Evolutionary conservation across 2,329 filamentous ascomycete genomes (phyloP).

Genomic region (Alternaria sp.): DNA sequence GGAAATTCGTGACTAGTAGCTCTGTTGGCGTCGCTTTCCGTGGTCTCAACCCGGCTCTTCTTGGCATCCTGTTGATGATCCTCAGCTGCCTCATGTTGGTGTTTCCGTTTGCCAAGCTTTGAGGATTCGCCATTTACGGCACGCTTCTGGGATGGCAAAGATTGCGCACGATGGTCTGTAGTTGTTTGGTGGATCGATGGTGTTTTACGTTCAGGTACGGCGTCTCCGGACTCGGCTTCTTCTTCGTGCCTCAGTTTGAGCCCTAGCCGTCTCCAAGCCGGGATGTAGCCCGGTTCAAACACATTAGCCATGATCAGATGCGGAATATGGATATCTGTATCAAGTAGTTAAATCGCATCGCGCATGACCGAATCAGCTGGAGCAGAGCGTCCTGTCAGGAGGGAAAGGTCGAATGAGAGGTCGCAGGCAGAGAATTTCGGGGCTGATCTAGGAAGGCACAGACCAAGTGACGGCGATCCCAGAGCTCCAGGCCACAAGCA

Average conservation of each 20-base stretch:
- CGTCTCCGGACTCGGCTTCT: constrained; percentile 47
- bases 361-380: constrained; percentile 48
- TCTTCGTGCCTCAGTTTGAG: constrained; percentile 63
- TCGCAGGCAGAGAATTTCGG: constrained; percentile 43
- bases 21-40: constrained; percentile 7
- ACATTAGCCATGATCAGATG: constrained; percentile 38
- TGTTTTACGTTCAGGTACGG: constrained; percentile 27
- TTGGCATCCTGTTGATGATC: constrained; percentile 28
- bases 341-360: constrained; percentile 31
- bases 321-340: constrained; percentile 33
- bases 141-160: constrained; percentile 21
- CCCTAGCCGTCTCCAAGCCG: constrained; percentile 67
- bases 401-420: constrained; percentile 44
- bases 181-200: constrained; percentile 17
- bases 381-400: constrained; percentile 26
- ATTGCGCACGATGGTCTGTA: constrained; percentile 9
- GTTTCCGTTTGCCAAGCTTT: constrained; percentile 48
- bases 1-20: neutral
- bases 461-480: constrained; percentile 27
- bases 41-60: constrained; percentile 30
- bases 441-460: constrained; percentile 27
- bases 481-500: constrained; percentile 44
- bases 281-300: constrained; percentile 35
- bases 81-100: constrained; percentile 37
- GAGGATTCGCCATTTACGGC: constrained; percentile 33